Conservation (phyloP, 768 basidiomycete genomes). For the Boletus vinaceobasis region DNA sequence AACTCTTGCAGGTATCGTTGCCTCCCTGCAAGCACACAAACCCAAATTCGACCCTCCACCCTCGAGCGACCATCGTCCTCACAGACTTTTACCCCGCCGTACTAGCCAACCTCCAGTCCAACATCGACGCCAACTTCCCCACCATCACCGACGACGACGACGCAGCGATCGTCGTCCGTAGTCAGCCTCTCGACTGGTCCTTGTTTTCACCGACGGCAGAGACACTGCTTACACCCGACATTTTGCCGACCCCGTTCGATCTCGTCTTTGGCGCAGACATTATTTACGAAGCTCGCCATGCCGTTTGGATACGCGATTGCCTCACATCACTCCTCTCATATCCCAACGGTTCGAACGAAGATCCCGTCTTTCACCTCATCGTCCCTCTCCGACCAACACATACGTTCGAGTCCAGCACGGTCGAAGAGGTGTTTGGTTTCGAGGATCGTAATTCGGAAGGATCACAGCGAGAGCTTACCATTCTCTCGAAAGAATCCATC, state of each 20-base stretch:
- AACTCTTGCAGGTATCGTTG: constrained; percentile 22
- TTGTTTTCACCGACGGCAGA: constrained; percentile 14
- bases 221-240: constrained; percentile 3
- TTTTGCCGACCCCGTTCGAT: constrained; percentile 41
- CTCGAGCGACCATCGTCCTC: constrained; percentile 33
- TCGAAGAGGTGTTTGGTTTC: constrained; percentile 53
- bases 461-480: constrained; percentile 36
- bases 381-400: constrained; percentile 74
- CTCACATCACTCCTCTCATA: constrained; percentile 37
- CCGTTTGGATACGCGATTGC: constrained; percentile 43
- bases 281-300: constrained; percentile 50
- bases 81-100: constrained; percentile 51
- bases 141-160: not conserved
- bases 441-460: not conserved
- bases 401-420: constrained; percentile 49
- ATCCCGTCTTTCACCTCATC: constrained; percentile 60
- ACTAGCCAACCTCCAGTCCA: constrained; percentile 45
- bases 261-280: constrained; percentile 53
- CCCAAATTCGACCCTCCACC: not conserved
- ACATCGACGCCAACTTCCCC: constrained; percentile 39
- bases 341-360: constrained; percentile 8
- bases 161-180: constrained; percentile 18
- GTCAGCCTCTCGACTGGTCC: constrained; percentile 41
- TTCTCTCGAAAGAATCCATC: constrained; percentile 53
- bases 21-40: not conserved